Conservation (phyloP, 2,329 filamentous ascomycete species). For the Penicillium sp. region DNA sequence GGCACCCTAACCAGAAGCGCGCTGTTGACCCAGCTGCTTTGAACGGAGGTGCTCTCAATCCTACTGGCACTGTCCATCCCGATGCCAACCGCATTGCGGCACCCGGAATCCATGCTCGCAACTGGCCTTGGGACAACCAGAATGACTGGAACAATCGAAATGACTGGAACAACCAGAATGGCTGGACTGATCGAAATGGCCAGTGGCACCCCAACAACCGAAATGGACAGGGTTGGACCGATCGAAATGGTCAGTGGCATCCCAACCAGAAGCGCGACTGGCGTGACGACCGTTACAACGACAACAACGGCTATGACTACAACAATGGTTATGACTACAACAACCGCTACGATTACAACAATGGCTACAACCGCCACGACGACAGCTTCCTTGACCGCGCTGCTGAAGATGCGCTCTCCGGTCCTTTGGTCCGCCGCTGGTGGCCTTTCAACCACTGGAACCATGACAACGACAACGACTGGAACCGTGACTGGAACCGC, state of each 20-base stretch:
- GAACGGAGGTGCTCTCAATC: not conserved
- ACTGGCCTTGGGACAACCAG: constrained; percentile 1
- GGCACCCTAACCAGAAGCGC: constrained; percentile 9
- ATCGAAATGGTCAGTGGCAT: not conserved
- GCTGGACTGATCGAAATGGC: no score
- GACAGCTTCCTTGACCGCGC: constrained; percentile 6
- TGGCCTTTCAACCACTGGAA: constrained; percentile 6
- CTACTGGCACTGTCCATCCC: not conserved
- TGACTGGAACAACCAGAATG: no score
- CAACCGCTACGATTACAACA: constrained; percentile 6
- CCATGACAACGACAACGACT: not conserved
- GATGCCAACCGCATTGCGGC: no score
- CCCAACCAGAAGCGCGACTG: constrained; percentile 1
- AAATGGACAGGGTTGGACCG: no score
- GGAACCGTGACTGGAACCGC: constrained; percentile 3
- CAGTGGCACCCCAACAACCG: no score
- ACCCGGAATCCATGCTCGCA: not conserved
- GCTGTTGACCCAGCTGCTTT: constrained; percentile 2
- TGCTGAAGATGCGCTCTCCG: constrained; percentile 1
- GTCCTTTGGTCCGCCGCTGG: not conserved
- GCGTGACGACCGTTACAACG: not conserved
- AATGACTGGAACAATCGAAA: not conserved
- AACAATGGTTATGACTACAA: constrained; percentile 1
- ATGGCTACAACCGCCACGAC: constrained; percentile 12
- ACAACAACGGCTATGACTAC: not conserved